Evolutionary conservation across 768 basidiomycete species (phyloP).

Genomic region (Astraeus odoratus): DNA sequence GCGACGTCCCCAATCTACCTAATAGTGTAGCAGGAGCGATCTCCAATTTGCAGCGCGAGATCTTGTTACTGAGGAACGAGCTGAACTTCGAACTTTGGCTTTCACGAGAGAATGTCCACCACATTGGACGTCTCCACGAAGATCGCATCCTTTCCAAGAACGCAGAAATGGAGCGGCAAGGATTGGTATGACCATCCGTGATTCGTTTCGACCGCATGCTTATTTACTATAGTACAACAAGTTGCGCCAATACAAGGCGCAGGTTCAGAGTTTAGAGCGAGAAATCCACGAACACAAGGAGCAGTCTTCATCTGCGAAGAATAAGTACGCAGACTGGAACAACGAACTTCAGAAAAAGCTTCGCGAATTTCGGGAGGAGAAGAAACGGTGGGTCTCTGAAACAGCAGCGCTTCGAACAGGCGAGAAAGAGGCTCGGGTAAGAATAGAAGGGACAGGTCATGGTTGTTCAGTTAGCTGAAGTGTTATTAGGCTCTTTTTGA

Average conservation of each 20-base stretch:
- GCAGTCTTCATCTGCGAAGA: conserved; percentile 65
- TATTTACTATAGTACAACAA: conserved; percentile 60
- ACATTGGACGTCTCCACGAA: conserved; percentile 74
- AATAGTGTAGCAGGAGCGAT: conserved; percentile 58
- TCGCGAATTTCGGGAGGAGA: conserved; percentile 69
- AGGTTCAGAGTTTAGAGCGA: conserved; percentile 58
- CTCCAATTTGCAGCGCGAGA: conserved; percentile 66
- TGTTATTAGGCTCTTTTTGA: conserved; percentile 49
- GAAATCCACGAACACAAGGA: conserved; percentile 69
- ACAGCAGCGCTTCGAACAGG: conserved; percentile 60
- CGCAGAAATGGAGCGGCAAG: conserved; percentile 78
- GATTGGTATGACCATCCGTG: conserved; percentile 46
- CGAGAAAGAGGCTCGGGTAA: conserved; percentile 64
- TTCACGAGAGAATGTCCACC: conserved; percentile 71
- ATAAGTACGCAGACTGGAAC: conserved; percentile 82
- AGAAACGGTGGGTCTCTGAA: conserved; percentile 68
- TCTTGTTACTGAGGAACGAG: conserved; percentile 68
- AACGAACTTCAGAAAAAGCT: conserved; percentile 72
- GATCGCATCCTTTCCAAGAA: conserved; percentile 65
- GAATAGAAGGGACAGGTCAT: conserved; percentile 3
- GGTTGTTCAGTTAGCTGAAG: neutral
- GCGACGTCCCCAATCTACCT: conserved; percentile 27
- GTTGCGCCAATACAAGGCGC: conserved; percentile 65
- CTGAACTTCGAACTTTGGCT: conserved; percentile 84
- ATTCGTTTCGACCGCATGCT: conserved; percentile 2